phyloP scores from a whole-genome alignment of 495 filamentous ascomycete genomes.

The Xylaria telfairii region DNA sequence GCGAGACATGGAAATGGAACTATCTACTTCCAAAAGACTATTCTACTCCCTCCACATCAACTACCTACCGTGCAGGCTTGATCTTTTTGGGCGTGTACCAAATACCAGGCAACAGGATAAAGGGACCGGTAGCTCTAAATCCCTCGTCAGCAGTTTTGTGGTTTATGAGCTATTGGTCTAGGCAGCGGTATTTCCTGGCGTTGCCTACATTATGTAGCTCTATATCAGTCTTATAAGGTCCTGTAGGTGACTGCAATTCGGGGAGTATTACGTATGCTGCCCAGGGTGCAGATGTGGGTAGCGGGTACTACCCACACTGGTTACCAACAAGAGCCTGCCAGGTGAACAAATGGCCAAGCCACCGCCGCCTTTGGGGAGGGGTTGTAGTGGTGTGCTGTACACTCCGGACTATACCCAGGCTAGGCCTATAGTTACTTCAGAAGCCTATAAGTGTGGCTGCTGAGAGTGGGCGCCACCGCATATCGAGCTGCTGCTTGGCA shows the following conservation, averaged over 20 bases:
- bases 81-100: not conserved
- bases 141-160: not conserved
- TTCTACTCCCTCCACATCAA: not conserved
- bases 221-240: not conserved
- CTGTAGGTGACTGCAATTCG: not conserved
- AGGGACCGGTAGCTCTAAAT: not conserved
- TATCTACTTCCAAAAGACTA: not conserved
- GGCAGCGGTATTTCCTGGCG: constrained; percentile 12
- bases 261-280: constrained; percentile 4
- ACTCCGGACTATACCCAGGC: not conserved
- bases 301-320: not conserved
- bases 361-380: constrained; percentile 11
- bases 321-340: no score
- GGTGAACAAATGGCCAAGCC: constrained; percentile 1
- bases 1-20: not conserved
- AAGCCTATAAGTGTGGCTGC: not conserved
- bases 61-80: not conserved
- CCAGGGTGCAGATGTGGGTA: not conserved
- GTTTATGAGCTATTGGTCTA: not conserved
- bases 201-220: not conserved
- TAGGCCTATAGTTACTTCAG: no score
- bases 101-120: constrained; percentile 12
- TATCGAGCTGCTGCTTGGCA: not conserved
- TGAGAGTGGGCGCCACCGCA: constrained; percentile 5
- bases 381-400: not conserved